Evolutionary conservation across 1,139 yeast genomes (phyloP).

Genomic region (Debaryomycetaceae sp.): DNA sequence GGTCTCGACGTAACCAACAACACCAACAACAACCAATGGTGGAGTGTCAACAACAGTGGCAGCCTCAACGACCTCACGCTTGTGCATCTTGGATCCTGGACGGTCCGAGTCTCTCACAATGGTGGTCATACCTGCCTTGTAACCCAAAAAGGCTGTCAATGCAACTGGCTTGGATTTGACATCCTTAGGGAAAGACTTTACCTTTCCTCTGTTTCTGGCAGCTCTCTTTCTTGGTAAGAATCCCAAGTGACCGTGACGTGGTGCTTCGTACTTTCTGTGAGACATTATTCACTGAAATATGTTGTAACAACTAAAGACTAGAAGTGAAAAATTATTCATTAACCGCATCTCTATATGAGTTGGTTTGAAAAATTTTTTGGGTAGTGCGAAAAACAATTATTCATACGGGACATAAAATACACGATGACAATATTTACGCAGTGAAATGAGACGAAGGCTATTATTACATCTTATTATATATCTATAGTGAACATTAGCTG

Average conservation of each 20-base stretch:
- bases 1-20: constrained; percentile 99
- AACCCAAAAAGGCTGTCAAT: constrained; percentile 98
- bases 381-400: not conserved
- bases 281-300: constrained; percentile 54
- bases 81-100: constrained; percentile 99
- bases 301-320: not conserved
- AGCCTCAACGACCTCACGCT: constrained; percentile 99
- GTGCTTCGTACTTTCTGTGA: constrained; percentile 99
- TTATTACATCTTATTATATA: not conserved
- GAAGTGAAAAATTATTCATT: not conserved
- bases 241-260: constrained; percentile 99
- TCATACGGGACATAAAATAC: not conserved
- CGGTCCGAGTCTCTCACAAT: constrained; percentile 99
- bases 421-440: not conserved
- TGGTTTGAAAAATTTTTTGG: not conserved
- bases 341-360: not conserved
- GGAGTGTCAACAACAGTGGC: constrained; percentile 99
- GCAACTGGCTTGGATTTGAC: constrained; percentile 98
- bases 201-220: constrained; percentile 97
- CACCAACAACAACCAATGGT: constrained; percentile 98
- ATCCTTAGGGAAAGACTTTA: constrained; percentile 99
- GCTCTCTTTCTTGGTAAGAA: constrained; percentile 99
- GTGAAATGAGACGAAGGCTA: not conserved
- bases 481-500: not conserved
- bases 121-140: constrained; percentile 99